These are phyloP conservation scores for Olyra latifolia DNA, from an alignment of 176 grass and related monocot genomes.

Conservation along the genomic window DNA sequence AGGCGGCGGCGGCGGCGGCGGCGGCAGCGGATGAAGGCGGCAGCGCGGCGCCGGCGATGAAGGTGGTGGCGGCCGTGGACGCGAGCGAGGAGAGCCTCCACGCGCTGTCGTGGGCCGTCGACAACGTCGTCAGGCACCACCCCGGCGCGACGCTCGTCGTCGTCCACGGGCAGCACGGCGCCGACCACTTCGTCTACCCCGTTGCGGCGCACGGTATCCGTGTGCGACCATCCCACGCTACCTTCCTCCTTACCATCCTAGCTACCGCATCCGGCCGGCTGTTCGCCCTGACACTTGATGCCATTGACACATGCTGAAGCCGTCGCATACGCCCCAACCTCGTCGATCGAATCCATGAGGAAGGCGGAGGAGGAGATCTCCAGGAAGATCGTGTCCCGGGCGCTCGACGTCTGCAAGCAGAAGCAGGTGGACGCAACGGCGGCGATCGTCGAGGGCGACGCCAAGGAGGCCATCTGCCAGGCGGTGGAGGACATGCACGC, in stretches of 20 bases:
- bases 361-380: slow-evolving; percentile 66
- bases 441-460: slow-evolving; percentile 67
- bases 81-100: slow-evolving; percentile 78
- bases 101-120: slow-evolving; percentile 72
- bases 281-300: background rate
- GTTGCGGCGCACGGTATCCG: slow-evolving; percentile 57
- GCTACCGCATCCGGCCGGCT: too few species aligned
- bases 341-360: slow-evolving; percentile 45
- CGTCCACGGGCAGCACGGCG: slow-evolving; percentile 60
- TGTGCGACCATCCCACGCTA: background rate
- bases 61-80: slow-evolving; percentile 70
- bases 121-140: slow-evolving; percentile 44
- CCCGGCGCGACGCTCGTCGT: slow-evolving; percentile 47
- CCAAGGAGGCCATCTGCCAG: slow-evolving; percentile 73
- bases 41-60: slow-evolving; percentile 31
- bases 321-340: slow-evolving; percentile 43
- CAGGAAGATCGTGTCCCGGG: slow-evolving; percentile 37
- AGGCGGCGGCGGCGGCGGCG: background rate
- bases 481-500: slow-evolving; percentile 54
- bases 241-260: background rate
- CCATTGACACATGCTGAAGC: background rate
- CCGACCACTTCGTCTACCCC: slow-evolving; percentile 62
- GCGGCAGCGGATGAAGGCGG: background rate
- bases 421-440: slow-evolving; percentile 48
- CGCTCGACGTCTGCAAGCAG: slow-evolving; percentile 48